Base-by-base conservation (phyloP, 2,329 filamentous ascomycete species). In the Sarocladium strictum region DNA sequence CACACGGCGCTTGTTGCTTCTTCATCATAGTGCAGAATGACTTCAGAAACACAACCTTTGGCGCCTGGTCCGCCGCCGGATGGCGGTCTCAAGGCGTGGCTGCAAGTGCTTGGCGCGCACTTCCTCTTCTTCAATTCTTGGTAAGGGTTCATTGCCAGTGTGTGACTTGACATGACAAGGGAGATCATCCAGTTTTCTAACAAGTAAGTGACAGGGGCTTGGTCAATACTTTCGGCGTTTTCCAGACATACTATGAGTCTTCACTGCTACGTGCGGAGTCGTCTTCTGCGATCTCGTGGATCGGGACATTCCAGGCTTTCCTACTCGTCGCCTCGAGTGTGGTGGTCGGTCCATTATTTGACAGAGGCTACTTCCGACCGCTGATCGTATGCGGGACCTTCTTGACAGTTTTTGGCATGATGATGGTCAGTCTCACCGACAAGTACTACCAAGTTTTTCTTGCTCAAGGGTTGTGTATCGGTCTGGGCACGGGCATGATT, bases 151-250 rank as follows among this genome's bases (percentile, higher is more conserved):
- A n/a, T n/a, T n/a, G n/a, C n/a, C n/a, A n/a, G n/a, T n/a, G n/a
- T n/a, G n/a, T n/a, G n/a, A n/a, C n/a, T n/a, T n/a, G n/a, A n/a
- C n/a, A n/a, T n/a, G n/a, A n/a, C n/a, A n/a, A n/a, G n/a, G n/a
- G n/a, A n/a, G n/a, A n/a, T n/a, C n/a, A n/a, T n/a, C n/a, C n/a
- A n/a, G n/a, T n/a, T n/a, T n/a, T n/a, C n/a, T n/a, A n/a, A n/a
- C n/a, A n/a, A n/a, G n/a, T n/a, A n/a, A n/a, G n/a, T n/a, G n/a
- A n/a, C n/a, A 59, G 65, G 51, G 67, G 69, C n/a, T 58, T 71
- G 15, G 65, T 75, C 54, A 76, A 73, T 60, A 69, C 65, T n/a
- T 77, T 72, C 53, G 75, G 74, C 33, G 72, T 74, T 2, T 77
- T 71, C 62, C 72, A 77, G 58, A 71, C 69, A 3, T 76, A 72